Base-by-base conservation (phyloP, 176 grass and related monocot species). In the Musa beccarii region DNA sequence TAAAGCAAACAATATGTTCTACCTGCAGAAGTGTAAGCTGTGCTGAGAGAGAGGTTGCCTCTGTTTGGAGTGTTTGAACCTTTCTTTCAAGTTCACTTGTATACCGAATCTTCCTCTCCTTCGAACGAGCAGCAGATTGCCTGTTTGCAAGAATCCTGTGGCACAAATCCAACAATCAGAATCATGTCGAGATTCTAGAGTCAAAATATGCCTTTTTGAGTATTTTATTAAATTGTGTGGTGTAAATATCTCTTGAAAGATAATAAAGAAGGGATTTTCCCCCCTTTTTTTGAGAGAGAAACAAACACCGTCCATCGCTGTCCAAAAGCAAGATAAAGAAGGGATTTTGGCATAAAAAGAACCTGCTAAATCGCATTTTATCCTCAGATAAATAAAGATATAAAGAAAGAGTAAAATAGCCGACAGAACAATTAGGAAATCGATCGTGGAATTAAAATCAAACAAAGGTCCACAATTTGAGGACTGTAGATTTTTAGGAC, bases 61-160 rank as follows among this genome's bases (percentile, higher is more conserved):
- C 95, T 2, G 86, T 87, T 81, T 99, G 95, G 82, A 99, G 95
- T 17, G 86, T 94, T 78, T 94, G 95, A 53, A 94, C 84, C 84
- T 94, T 94, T 86, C 81, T 84, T 80, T 99, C 95, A 54, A 99
- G 86, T 89, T 99, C 95, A 54, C 83, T 26, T 11, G 91, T 92
- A 83, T 99, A 99, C 73, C 88, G 87, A 71, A 94, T 84, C 85
- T 99, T 99, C 91, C 95, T 87, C 76, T 99, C 95, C 82, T 99
- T 99, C 29, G 95, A 94, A 57, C 91, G 83, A 43, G 91, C 95
- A 12, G 95, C 95, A n/a, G 95, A 99, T 76, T 86, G 88, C 75
- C 95, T 78, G 80, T 97, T 97, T 11, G 94, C 94, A 54, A 99
- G 91, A 75, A 94, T 94, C 95, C 90, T 99, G 67, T 68, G 69